Evolutionary conservation across 805 yeast genomes (phyloP), one percentile per base, ranked within the genome.

Genomic region (Groenewaldozyma tartarivorans): DNA sequence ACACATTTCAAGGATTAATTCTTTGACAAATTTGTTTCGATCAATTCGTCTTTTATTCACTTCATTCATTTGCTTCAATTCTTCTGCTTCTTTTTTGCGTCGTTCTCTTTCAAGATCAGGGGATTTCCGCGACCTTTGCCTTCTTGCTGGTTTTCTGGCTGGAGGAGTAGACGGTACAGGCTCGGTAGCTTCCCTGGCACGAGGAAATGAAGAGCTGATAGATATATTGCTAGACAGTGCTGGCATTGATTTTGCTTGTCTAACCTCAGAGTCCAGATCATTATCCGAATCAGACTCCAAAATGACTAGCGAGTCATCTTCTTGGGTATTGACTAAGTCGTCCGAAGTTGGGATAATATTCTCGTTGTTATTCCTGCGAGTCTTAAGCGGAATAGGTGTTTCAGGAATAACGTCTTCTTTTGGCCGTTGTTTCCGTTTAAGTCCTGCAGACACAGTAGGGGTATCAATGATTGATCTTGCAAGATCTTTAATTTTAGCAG

Each of bases 291-390:
- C 98, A 85, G 78, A 79, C 81, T 76, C 98, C 98, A 68, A 96
- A 92, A 77, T 98, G 90, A 71, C 96, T 96, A 77, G 92, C 75
- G 67, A 90, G n/a, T n/a, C n/a, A n/a, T n/a, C n/a, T n/a, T n/a
- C n/a, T n/a, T n/a, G n/a, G n/a, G n/a, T n/a, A n/a, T n/a, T n/a
- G n/a, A n/a, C n/a, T n/a, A n/a, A n/a, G n/a, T n/a, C n/a, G n/a
- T n/a, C n/a, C n/a, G n/a, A n/a, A n/a, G n/a, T n/a, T n/a, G n/a
- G n/a, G n/a, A n/a, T n/a, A n/a, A n/a, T n/a, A n/a, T n/a, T n/a
- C n/a, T n/a, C n/a, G n/a, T n/a, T n/a, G n/a, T n/a, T n/a, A n/a
- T n/a, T n/a, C n/a, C n/a, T n/a, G n/a, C n/a, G n/a, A n/a, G n/a
- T n/a, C n/a, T n/a, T n/a, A n/a, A n/a, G n/a, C n/a, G n/a, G n/a